Conservation (phyloP, 306 rosid species). For the Vicia villosa region DNA sequence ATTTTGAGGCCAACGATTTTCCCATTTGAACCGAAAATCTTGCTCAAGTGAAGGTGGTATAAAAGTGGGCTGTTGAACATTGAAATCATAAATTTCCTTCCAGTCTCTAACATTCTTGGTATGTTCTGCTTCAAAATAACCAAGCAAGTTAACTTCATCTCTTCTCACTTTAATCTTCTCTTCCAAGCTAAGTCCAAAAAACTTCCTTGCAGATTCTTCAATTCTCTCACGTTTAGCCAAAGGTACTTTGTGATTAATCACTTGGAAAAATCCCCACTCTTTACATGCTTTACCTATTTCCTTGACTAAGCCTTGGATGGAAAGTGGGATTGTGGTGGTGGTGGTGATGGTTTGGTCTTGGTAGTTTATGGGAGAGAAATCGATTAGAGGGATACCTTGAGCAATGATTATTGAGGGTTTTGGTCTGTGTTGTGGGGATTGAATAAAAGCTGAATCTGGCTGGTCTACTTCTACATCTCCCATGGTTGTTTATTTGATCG, state of each 20-base stretch:
- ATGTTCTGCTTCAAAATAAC: constrained; percentile 72
- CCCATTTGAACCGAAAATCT: constrained; percentile 46
- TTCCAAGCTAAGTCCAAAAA: constrained; percentile 50
- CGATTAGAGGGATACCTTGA: constrained; percentile 57
- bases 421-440: constrained; percentile 67
- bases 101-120: constrained; percentile 86
- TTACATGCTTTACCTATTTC: constrained; percentile 60
- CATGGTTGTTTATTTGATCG: constrained; percentile 22
- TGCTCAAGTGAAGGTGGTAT: constrained; percentile 47
- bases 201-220: constrained; percentile 49
- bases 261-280: constrained; percentile 84
- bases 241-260: constrained; percentile 70
- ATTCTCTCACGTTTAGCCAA: constrained; percentile 39
- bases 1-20: constrained; percentile 70
- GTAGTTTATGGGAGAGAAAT: constrained; percentile 44
- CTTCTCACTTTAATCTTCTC: constrained; percentile 63
- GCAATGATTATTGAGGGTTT: constrained; percentile 43
- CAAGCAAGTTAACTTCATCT: constrained; percentile 55
- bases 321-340: background rate
- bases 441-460: constrained; percentile 51
- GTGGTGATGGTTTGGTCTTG: background rate
- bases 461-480: constrained; percentile 53
- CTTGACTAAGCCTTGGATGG: constrained; percentile 37
- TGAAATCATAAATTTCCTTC: constrained; percentile 86
- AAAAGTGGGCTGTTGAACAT: constrained; percentile 55